Conservation (phyloP, 768 basidiomycete species). For the Mrakia frigida region DNA sequence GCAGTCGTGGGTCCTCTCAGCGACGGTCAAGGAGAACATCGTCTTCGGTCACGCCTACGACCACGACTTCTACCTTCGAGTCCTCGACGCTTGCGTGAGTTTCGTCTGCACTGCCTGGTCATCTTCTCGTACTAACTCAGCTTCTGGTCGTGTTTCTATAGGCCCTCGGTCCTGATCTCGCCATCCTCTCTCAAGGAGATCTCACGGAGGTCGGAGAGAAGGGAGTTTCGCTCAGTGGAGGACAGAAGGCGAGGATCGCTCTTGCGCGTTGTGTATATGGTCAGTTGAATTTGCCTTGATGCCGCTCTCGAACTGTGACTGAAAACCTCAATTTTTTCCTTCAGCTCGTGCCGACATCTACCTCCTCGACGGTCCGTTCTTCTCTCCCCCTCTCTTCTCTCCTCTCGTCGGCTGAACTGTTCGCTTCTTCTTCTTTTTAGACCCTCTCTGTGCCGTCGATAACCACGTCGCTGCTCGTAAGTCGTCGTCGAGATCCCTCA, state of each 20-base stretch:
- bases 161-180: constrained; percentile 69
- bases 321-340: neutral
- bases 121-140: too few species aligned
- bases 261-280: constrained; percentile 77
- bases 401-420: neutral
- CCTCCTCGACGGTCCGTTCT: constrained; percentile 57
- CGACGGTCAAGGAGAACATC: constrained; percentile 84
- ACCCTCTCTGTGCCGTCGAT: constrained; percentile 70
- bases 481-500: neutral
- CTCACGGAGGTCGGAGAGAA: constrained; percentile 46
- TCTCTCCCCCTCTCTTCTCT: neutral
- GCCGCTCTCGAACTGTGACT: neutral
- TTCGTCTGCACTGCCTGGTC: too few species aligned
- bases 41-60: constrained; percentile 86
- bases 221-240: constrained; percentile 40
- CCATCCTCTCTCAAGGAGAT: constrained; percentile 72
- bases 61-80: constrained; percentile 64
- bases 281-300: neutral
- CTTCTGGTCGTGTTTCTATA: neutral
- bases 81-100: constrained; percentile 74
- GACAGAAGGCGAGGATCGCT: constrained; percentile 45
- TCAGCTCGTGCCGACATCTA: constrained; percentile 76
- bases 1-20: constrained; percentile 82
- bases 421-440: constrained; percentile 39
- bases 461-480: constrained; percentile 34